Conservation (phyloP, 2,329 filamentous ascomycete species). For the Exophiala lecanii-corni region DNA sequence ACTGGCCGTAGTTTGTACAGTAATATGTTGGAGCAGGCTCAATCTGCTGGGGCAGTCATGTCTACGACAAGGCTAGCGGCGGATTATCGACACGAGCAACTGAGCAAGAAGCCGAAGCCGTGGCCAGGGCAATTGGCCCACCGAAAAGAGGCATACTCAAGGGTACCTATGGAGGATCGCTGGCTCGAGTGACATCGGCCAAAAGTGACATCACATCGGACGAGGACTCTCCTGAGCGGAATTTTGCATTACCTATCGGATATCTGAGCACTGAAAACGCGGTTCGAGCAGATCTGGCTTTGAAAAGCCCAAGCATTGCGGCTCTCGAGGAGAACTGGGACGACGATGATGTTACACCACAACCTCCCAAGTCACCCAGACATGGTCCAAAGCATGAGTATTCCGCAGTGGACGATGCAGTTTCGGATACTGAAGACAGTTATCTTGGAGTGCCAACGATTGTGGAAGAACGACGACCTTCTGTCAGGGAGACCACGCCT, state of each 20-base stretch:
- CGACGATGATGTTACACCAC: neutral
- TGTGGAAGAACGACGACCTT: constrained; percentile 12
- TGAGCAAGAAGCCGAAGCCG: constrained; percentile 48
- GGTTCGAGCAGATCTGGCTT: constrained; percentile 23
- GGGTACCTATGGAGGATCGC: constrained; percentile 23
- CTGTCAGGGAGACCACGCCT: constrained; percentile 9
- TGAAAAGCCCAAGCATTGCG: constrained; percentile 25
- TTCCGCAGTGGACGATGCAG: constrained; percentile 3
- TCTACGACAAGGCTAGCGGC: constrained; percentile 40
- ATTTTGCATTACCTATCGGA: constrained; percentile 26
- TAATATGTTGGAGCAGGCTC: constrained; percentile 67
- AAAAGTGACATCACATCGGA: constrained; percentile 22
- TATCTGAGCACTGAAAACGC: constrained; percentile 24
- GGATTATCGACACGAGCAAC: constrained; percentile 29
- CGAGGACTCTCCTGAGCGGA: constrained; percentile 20
- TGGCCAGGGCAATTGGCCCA: constrained; percentile 46
- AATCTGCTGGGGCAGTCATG: constrained; percentile 47
- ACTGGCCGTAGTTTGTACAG: constrained; percentile 70
- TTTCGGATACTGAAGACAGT: constrained; percentile 11
- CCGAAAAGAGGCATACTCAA: constrained; percentile 27
- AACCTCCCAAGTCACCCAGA: neutral
- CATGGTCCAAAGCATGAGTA: neutral
- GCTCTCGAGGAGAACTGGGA: constrained; percentile 21
- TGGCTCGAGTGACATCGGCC: constrained; percentile 20
- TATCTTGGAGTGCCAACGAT: constrained; percentile 7